Conservation (phyloP, 2,329 filamentous ascomycete genomes). For the Hymenoscyphus fructigenus region DNA sequence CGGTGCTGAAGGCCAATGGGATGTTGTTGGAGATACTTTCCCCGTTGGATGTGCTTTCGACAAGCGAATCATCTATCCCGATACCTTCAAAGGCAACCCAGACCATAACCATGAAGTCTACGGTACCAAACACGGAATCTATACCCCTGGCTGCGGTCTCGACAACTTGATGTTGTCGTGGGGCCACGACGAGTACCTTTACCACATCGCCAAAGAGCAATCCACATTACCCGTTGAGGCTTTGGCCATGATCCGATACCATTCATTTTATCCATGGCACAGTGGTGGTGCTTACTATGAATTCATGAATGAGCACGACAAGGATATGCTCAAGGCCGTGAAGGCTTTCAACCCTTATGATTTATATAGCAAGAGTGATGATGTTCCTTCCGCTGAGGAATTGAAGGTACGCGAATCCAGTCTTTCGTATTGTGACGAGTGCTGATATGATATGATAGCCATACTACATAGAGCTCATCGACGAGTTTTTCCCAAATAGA, state of each 20-base stretch:
- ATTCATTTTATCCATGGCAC: slow-evolving; percentile 94
- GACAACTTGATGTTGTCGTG: slow-evolving; percentile 88
- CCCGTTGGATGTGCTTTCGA: slow-evolving; percentile 76
- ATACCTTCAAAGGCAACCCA: slow-evolving; percentile 75
- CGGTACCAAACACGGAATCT: slow-evolving; percentile 75
- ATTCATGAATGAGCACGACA: slow-evolving; percentile 81
- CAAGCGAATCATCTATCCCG: slow-evolving; percentile 75
- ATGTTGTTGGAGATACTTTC: slow-evolving; percentile 86
- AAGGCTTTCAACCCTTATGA: slow-evolving; percentile 90
- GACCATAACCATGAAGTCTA: slow-evolving; percentile 72
- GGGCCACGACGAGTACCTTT: slow-evolving; percentile 88
- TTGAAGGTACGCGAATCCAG: slow-evolving; percentile 57
- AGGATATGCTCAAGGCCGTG: slow-evolving; percentile 77
- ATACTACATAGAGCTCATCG: slow-evolving; percentile 72
- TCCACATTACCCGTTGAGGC: slow-evolving; percentile 75
- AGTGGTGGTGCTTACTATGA: slow-evolving; percentile 74
- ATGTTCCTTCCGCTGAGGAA: slow-evolving; percentile 70
- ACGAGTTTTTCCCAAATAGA: slow-evolving; percentile 70
- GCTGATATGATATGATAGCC: slow-evolving; percentile 44
- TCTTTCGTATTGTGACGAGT: neutral
- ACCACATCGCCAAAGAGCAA: slow-evolving; percentile 83
- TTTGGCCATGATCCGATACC: slow-evolving; percentile 88
- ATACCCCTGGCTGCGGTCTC: slow-evolving; percentile 73
- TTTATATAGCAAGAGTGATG: slow-evolving; percentile 88
- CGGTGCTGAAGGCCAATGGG: slow-evolving; percentile 86